Evolutionary conservation across 768 basidiomycete species (phyloP), one percentile per base, ranked within the genome.

Genomic region (Lentinula aciculospora): DNA sequence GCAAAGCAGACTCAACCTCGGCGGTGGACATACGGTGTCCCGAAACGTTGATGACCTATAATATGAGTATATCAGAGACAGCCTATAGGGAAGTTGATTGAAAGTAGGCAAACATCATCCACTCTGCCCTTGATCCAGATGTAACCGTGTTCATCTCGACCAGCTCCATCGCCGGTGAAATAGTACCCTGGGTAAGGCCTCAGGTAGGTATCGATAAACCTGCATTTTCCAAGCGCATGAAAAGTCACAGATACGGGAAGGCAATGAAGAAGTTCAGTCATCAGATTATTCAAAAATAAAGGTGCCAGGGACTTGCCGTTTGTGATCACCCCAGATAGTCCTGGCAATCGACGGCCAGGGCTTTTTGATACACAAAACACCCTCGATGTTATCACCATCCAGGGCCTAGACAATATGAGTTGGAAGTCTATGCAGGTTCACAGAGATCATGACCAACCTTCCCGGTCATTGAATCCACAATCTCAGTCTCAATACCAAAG

Each of bases 111-210:
- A 62, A 79, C 56, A 83, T 89, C 94, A 71, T 99, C 97, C 50
- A 98, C 84, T 63, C 97, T 85, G 53, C 96, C 97, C 72, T 94
- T 94, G 73, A 99, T 98, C 96, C 97, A 98, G 69, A 96, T 90
- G 75, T 99, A 98, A 1, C 96, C 97, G 64, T 98, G 86, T 63
- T 88, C 85, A 67, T 98, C 97, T 21, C 96, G 83, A 13, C 89
- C 88, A 28, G 95, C 96, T 44, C 96, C 97, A 65, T 99, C 96
- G 23, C 97, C 97, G n/a, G 96, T 98, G 74, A 89, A 97, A 81
- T 92, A 98, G 69, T 80, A 76, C 6, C 95, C 95, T 5, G 92
- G 90, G 74, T 95, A 95, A 25, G 90, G 89, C 76, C 81, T 67
- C 78, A 80, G 76, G 66, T 76, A 78, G 3, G 79, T 79, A n/a